phyloP scores from a whole-genome alignment of 805 yeast species.

The Zygosaccharomyces gambellarensis region DNA sequence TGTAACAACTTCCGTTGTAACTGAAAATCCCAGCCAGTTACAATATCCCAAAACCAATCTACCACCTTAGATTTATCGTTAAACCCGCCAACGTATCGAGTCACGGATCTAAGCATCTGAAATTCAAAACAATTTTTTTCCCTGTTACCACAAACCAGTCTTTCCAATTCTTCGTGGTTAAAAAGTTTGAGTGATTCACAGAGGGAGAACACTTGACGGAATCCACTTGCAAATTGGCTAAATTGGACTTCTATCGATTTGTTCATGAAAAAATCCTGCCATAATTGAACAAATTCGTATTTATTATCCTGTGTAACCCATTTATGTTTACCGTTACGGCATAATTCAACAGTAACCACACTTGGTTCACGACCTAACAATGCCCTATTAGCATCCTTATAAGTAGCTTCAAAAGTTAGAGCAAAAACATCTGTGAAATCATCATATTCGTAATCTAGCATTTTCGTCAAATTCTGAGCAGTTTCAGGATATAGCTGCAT shows the following conservation, averaged over 20 bases:
- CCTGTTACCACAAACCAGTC: constrained; percentile 70
- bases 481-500: constrained; percentile 64
- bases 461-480: constrained; percentile 44
- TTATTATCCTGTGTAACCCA: constrained; percentile 58
- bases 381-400: constrained; percentile 39
- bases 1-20: constrained; percentile 59
- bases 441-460: constrained; percentile 42
- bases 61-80: constrained; percentile 40
- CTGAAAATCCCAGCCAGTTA: constrained; percentile 37
- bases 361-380: constrained; percentile 4
- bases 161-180: constrained; percentile 74
- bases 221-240: constrained; percentile 62
- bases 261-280: constrained; percentile 57
- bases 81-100: constrained; percentile 68
- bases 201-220: constrained; percentile 70
- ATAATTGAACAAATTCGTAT: constrained; percentile 54
- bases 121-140: constrained; percentile 53
- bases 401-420: constrained; percentile 58
- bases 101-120: constrained; percentile 59
- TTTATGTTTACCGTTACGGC: constrained; percentile 51
- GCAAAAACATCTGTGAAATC: constrained; percentile 47
- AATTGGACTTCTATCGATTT: constrained; percentile 51
- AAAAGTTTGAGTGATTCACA: constrained; percentile 70
- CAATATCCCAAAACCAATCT: constrained; percentile 83
- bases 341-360: constrained; percentile 44